phyloP scores from a whole-genome alignment of 1,284 basidiomycete species.

The Sphagnurus paluster region DNA sequence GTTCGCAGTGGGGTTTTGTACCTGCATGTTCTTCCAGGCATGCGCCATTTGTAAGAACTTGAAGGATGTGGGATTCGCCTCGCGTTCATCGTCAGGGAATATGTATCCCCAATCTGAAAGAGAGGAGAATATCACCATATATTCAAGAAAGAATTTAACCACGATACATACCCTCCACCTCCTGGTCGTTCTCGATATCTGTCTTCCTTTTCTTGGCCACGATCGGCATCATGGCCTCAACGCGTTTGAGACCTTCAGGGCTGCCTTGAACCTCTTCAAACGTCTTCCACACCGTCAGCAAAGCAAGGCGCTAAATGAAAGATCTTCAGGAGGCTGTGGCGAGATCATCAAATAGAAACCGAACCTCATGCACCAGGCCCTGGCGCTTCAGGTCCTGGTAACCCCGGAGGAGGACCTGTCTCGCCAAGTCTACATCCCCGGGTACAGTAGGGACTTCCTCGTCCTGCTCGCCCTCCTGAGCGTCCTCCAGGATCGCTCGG shows the following conservation, averaged over 20 bases:
- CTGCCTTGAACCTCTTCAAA: conserved; percentile 84
- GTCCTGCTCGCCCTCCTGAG: conserved; percentile 70
- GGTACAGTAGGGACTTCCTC: conserved; percentile 63
- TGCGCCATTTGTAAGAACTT: conserved; percentile 94
- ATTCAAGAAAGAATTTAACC: conserved; percentile 2
- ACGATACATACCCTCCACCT: conserved; percentile 79
- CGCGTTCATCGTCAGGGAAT: conserved; percentile 92
- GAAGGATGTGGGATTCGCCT: conserved; percentile 89
- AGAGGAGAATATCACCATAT: conserved; percentile 2
- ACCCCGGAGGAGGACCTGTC: conserved; percentile 81
- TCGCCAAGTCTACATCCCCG: conserved; percentile 68
- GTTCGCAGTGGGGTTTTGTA: conserved; percentile 30
- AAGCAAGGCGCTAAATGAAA: conserved; percentile 64
- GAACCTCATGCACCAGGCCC: conserved; percentile 85
- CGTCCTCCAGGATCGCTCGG: conserved; percentile 72
- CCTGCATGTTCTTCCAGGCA: conserved; percentile 73
- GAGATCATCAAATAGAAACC: conserved; percentile 22
- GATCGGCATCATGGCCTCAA: conserved; percentile 89
- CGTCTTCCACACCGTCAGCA: conserved; percentile 92
- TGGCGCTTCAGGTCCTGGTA: conserved; percentile 85
- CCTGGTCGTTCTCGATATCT: conserved; percentile 81
- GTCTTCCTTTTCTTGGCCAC: conserved; percentile 84
- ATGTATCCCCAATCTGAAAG: conserved; percentile 87
- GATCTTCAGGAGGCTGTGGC: conserved; percentile 5
- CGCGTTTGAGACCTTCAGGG: conserved; percentile 67